Evolutionary conservation across 202 grass and related monocot species (phyloP).

Genomic region (Cymbopogon flexuosus): DNA sequence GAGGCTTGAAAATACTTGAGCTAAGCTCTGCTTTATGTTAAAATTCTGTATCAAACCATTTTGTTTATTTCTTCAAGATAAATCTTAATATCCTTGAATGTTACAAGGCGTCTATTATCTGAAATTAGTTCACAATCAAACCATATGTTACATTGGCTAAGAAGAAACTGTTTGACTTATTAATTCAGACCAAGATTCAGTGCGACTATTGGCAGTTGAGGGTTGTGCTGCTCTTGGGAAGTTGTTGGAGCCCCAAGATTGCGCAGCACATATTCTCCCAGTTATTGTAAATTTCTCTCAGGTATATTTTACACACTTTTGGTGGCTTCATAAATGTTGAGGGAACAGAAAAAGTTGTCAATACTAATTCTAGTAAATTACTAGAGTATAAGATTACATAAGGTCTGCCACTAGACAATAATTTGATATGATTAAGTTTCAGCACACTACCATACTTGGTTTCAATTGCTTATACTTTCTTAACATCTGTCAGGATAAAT

Average conservation of each 20-base stretch:
- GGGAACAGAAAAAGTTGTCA: neutral
- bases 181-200: slow-evolving; percentile 82
- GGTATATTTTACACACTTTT: slow-evolving; percentile 32
- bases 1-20: neutral
- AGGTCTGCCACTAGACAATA: neutral
- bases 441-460: neutral
- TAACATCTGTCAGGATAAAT: slow-evolving; percentile 70
- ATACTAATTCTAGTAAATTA: neutral
- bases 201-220: slow-evolving; percentile 86
- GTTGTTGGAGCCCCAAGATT: slow-evolving; percentile 86
- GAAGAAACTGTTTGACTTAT: neutral
- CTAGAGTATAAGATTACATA: neutral
- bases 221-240: slow-evolving; percentile 92
- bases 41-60: neutral
- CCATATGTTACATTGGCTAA: neutral
- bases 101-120: neutral
- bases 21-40: neutral
- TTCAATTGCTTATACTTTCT: neutral
- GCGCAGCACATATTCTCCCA: slow-evolving; percentile 79
- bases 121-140: neutral
- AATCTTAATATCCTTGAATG: neutral
- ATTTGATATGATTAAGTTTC: neutral
- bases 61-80: neutral
- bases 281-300: slow-evolving; percentile 92
- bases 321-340: neutral